Evolutionary conservation across 257 asterid genomes (phyloP).

Genomic region (Solanum etuberosum): DNA sequence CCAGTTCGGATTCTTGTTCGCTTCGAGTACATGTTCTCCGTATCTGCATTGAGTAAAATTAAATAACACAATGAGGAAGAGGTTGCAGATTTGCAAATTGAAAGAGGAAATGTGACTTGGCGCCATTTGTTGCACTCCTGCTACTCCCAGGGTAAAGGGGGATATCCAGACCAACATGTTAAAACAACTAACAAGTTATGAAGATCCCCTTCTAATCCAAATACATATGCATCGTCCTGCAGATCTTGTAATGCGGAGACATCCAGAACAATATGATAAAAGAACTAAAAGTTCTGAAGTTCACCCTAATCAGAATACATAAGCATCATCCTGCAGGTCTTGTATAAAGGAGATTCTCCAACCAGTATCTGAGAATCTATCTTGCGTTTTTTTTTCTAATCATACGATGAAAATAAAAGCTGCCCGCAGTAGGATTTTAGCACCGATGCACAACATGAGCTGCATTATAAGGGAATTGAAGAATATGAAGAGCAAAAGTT

Average conservation of each 20-base stretch:
- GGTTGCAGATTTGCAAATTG: not conserved
- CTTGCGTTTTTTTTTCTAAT: not conserved
- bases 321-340: not conserved
- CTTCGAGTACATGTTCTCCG: constrained; percentile 93
- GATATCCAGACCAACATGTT: not conserved
- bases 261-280: not conserved
- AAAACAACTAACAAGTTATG: not conserved
- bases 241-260: not conserved
- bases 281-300: not conserved
- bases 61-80: not conserved
- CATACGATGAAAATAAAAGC: not conserved
- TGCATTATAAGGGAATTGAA: not conserved
- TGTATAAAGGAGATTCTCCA: not conserved
- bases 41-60: constrained; percentile 32
- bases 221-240: not conserved
- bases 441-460: not conserved
- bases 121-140: not conserved
- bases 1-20: constrained; percentile 75
- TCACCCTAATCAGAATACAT: not conserved
- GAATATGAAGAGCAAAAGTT: not conserved
- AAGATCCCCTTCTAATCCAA: not conserved
- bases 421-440: not conserved
- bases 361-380: not conserved
- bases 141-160: not conserved
- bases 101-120: not conserved